Evolutionary conservation across 2,329 filamentous ascomycete genomes (phyloP), one percentile per base, ranked within the genome.

Genomic region (Colletotrichum sp.): DNA sequence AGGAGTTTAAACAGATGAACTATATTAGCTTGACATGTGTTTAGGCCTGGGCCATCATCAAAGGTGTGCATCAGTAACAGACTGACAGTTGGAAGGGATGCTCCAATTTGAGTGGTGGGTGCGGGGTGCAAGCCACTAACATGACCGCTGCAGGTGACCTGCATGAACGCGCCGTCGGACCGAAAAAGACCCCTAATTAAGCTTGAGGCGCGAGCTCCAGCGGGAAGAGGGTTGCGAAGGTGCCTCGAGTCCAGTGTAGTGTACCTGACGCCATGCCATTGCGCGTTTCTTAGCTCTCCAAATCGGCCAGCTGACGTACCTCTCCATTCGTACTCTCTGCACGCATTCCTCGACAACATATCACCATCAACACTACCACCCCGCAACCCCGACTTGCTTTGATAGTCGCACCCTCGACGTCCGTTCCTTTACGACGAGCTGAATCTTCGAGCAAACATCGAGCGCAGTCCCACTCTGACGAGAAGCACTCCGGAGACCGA

Each of bases 221-320:
- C 34, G 52, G 52, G 30, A 43, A 15, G 34, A 26, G 6, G 65
- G 55, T 26, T 24, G 13, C 55, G 10, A 58, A 48, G 58, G 28
- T 43, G 36, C 32, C 21, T 58, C 34, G 24, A n/a, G 34, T 21
- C n/a, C 26, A 28, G 43, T n/a, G 34, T 9, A 55, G 28, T 10
- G 72, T 64, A 48, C 62, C 64, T 68, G 68, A 72, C 73, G 56
- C 69, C 68, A 71, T 61, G 28, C 60, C 36, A 66, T 75, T 75
- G 68, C 72, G 72, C 68, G 72, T 75, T 71, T 71, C 72, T 32
- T 8, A 71, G 72, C 72, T 75, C 52, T 66, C 52, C 56, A 72
- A 67, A 26, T 64, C 24, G 55, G 16, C 55, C 38, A 67, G 69
- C 62, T 72, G 69, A 75, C 73, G 73, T 68, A 73, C 70, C 58